Evolutionary conservation across 257 asterid species (phyloP).

Genomic region (Nicotiana knightiana): DNA sequence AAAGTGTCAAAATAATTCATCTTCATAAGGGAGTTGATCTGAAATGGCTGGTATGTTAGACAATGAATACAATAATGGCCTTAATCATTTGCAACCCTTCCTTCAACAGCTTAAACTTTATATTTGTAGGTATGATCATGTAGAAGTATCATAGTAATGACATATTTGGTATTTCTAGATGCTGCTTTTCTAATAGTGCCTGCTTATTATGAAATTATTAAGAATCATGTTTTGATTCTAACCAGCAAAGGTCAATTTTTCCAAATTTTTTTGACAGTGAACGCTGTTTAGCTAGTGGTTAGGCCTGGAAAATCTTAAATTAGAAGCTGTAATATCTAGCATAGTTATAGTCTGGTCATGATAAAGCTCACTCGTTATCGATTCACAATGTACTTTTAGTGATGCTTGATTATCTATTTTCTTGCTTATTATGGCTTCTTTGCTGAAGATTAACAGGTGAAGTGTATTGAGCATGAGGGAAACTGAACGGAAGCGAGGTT

Average conservation of each 20-base stretch:
- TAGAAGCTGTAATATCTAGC: background rate
- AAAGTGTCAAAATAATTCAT: background rate
- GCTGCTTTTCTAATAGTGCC: background rate
- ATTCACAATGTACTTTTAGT: background rate
- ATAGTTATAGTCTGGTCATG: background rate
- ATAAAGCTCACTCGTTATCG: background rate
- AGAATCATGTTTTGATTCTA: background rate
- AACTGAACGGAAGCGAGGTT: conserved; percentile 50
- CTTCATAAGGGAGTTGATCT: background rate
- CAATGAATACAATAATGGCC: background rate
- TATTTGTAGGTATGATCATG: background rate
- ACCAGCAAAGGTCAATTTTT: background rate
- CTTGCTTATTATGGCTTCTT: conserved; percentile 7
- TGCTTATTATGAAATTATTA: background rate
- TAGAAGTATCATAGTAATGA: conserved; percentile 12
- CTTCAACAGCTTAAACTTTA: background rate
- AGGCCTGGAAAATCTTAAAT: background rate
- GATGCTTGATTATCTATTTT: background rate
- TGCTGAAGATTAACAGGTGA: conserved; percentile 28
- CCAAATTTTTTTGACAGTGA: background rate
- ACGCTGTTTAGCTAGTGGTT: background rate
- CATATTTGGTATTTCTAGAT: background rate
- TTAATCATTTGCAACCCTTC: background rate
- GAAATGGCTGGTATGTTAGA: background rate
- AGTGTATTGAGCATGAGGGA: conserved; percentile 57